A percentile compares a stretch with the other conserved stretches of the same genome.
phyloP scores from a whole-genome alignment of 495 filamentous ascomycete species.

The Podospora didyma region DNA sequence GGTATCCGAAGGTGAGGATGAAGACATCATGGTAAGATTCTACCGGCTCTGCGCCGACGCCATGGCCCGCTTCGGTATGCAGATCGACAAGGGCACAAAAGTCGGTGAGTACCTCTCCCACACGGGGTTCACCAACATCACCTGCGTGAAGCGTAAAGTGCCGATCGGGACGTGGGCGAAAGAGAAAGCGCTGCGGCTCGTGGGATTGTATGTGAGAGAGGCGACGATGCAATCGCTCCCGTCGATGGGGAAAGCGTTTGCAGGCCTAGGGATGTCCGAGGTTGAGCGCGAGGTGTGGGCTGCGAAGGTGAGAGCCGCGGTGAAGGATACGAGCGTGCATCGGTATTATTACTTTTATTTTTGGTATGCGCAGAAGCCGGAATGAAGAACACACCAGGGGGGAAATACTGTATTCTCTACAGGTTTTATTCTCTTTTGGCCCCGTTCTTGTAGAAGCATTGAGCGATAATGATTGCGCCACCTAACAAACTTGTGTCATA shows the following conservation, averaged over 20 bases:
- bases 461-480: too few relatives aligned
- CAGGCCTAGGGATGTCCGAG: constrained; percentile 33
- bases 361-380: constrained; percentile 35
- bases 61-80: constrained; percentile 29
- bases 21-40: constrained; percentile 29
- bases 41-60: constrained; percentile 23
- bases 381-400: background rate
- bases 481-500: too few relatives aligned
- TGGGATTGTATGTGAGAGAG: constrained; percentile 41
- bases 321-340: constrained; percentile 28
- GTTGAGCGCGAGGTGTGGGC: constrained; percentile 29
- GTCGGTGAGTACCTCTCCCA: constrained; percentile 44
- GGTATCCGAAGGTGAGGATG: constrained; percentile 12
- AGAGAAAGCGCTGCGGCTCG: constrained; percentile 50
- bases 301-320: constrained; percentile 25
- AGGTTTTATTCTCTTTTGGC: background rate
- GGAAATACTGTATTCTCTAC: background rate
- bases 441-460: too few relatives aligned
- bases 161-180: constrained; percentile 55
- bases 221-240: constrained; percentile 44
- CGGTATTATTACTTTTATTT: constrained; percentile 35
- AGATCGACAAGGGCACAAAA: constrained; percentile 41
- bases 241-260: constrained; percentile 48
- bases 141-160: constrained; percentile 45
- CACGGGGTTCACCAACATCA: constrained; percentile 57